Percentiles rank a stretch among this genome's conserved stretches.
Conservation (phyloP, 108 stramenopile species). For the Nannochloropsis salina region DNA sequence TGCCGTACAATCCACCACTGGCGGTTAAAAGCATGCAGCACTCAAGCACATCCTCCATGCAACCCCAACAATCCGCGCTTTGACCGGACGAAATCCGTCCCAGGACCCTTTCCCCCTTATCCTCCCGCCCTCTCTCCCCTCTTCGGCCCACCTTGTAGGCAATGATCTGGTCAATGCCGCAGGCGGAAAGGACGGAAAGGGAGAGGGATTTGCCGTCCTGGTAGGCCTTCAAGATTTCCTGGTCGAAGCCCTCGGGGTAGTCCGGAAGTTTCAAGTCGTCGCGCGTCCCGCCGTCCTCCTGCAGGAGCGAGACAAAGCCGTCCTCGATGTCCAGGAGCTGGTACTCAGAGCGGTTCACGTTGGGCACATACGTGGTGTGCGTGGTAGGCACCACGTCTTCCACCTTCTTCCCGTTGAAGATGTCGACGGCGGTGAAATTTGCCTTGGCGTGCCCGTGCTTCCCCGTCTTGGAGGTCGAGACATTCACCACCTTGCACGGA, state of each 20-base stretch:
- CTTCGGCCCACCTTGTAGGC: slow-evolving; percentile 36
- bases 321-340: slow-evolving; percentile 96
- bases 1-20: too few species aligned
- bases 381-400: slow-evolving; percentile 98
- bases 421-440: slow-evolving; percentile 92
- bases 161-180: slow-evolving; percentile 58
- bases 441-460: slow-evolving; percentile 99
- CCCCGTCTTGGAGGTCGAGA: slow-evolving; percentile 99
- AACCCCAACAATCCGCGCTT: neutral
- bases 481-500: slow-evolving; percentile 96
- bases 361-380: slow-evolving; percentile 92
- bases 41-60: too few species aligned
- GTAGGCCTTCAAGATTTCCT: slow-evolving; percentile 89
- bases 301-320: slow-evolving; percentile 69
- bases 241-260: slow-evolving; percentile 75
- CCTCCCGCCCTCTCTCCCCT: neutral
- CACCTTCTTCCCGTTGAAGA: slow-evolving; percentile 99
- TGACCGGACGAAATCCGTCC: neutral
- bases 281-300: slow-evolving; percentile 91
- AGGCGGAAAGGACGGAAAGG: slow-evolving; percentile 54
- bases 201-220: slow-evolving; percentile 63
- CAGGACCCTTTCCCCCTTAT: neutral
- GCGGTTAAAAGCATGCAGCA: too few species aligned
- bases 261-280: slow-evolving; percentile 91
- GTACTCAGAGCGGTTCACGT: slow-evolving; percentile 89